phyloP scores from a whole-genome alignment of 1,139 yeast genomes.

The Yamadazyma buinensis region DNA sequence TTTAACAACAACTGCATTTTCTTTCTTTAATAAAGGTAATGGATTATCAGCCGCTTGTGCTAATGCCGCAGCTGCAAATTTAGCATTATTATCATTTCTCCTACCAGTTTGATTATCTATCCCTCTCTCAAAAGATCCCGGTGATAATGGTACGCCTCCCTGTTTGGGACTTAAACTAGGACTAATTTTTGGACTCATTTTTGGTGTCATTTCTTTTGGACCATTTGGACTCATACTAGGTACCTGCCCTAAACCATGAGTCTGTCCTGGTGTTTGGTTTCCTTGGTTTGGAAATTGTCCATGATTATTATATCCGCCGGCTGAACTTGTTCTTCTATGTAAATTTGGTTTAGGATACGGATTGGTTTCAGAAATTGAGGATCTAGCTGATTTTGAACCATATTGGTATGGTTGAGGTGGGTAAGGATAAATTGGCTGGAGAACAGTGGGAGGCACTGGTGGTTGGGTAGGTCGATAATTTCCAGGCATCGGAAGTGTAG shows the following conservation, averaged over 20 bases:
- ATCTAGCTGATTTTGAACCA: conserved; percentile 10
- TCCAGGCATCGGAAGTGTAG: no score
- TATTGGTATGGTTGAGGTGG: background rate
- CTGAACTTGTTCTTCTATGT: conserved; percentile 25
- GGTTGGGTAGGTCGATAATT: no score
- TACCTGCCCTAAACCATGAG: no score
- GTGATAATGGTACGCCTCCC: conserved; percentile 5
- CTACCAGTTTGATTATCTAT: conserved; percentile 35
- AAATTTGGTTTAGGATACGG: conserved; percentile 6
- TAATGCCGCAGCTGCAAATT: conserved; percentile 67
- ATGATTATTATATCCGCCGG: conserved; percentile 14
- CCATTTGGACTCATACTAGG: background rate
- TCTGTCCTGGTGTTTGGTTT: no score
- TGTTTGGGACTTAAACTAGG: conserved; percentile 3
- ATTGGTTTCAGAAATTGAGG: conserved; percentile 10
- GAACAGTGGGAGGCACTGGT: no score
- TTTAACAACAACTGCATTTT: background rate
- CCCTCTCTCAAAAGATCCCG: conserved; percentile 24
- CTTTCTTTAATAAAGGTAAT: conserved; percentile 35
- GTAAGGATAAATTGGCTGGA: no score
- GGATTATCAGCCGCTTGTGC: conserved; percentile 73
- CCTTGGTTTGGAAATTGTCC: no score
- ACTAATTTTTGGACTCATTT: background rate
- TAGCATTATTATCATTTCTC: conserved; percentile 45
- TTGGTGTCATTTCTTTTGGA: background rate